Evolutionary conservation across 805 yeast species (phyloP), one percentile per base, ranked within the genome.

Genomic region (Teunomyces atbi): DNA sequence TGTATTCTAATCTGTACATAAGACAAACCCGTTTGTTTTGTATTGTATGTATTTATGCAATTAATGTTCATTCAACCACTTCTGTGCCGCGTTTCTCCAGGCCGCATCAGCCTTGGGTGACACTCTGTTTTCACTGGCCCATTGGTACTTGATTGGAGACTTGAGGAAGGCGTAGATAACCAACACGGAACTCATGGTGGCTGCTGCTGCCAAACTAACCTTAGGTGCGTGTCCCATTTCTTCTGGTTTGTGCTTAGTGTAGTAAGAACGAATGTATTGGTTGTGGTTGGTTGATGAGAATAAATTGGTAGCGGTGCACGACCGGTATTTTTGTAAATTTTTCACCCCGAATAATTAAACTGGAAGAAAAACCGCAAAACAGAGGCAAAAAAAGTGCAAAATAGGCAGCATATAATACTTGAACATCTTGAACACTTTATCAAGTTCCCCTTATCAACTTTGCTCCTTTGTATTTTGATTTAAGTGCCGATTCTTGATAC

Each of bases 21-120:
- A 10, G 33, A 26, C 12, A 20, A 12, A 27, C 13, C 28, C 20
- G 18, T 19, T 18, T 23, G 21, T 38, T 8, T 27, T 13, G 23
- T 15, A 18, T 38, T 26, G 20, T 15, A 30, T 38, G n/a, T 28
- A 4, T 13, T 19, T 23, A 38, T 27, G 42, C 42, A 38, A 38
- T 37, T 13, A 44, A 33, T 58, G 50, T 48, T 51, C 50, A 39
- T 72, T 73, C 47, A 72, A 63, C 77, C 77, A 72, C 53, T 68
- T 64, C 47, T 67, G 68, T 41, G 76, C 70, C 42, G 73, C 71
- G 51, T 65, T 69, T 66, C 77, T 72, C 74, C 75, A 72, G 13
- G 77, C 74, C 51, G 71, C 66, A 49, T 72, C 77, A 40, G 76
- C 76, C 59, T 72, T 72, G 29, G 77, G 77, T 52, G 73, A 68